A percentile compares a stretch with the other conserved stretches of the same genome.
Conservation (phyloP, 352 stramenopile species). For the Globisporangium radiosum region DNA sequence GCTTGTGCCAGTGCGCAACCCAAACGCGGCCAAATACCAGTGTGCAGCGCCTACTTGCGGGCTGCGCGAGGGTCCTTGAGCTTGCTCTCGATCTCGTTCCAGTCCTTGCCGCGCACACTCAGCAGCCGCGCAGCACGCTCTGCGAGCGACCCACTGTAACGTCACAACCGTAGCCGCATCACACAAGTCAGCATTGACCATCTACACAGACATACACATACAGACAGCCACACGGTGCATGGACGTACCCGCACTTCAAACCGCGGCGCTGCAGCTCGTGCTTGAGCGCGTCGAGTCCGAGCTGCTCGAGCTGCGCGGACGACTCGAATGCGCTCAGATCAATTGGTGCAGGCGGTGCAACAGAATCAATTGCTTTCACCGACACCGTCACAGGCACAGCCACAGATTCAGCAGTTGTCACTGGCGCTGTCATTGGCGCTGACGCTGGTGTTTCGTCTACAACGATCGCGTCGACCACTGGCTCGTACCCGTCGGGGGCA, state of each 20-base stretch:
- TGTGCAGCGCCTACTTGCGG: neutral
- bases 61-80: conserved; percentile 39
- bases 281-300: conserved; percentile 92
- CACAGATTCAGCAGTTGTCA: too few species aligned
- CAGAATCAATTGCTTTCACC: too few species aligned
- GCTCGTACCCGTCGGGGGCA: conserved; percentile 26
- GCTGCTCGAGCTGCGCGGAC: conserved; percentile 61
- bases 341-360: conserved; percentile 15
- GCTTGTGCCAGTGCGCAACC: too few species aligned
- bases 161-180: too few species aligned
- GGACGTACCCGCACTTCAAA: conserved; percentile 93
- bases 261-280: conserved; percentile 85
- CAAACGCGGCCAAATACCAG: too few species aligned
- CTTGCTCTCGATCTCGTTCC: conserved; percentile 87
- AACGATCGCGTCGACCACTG: conserved; percentile 40
- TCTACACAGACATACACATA: conserved; percentile 7
- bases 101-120: conserved; percentile 87
- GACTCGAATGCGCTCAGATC: conserved; percentile 54
- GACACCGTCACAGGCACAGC: too few species aligned
- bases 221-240: neutral
- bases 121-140: conserved; percentile 91
- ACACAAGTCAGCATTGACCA: neutral
- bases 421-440: neutral
- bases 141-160: conserved; percentile 72
- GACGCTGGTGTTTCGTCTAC: neutral